Conservation (phyloP, 305 asterid genomes). For the Solanum hybrid region DNA sequence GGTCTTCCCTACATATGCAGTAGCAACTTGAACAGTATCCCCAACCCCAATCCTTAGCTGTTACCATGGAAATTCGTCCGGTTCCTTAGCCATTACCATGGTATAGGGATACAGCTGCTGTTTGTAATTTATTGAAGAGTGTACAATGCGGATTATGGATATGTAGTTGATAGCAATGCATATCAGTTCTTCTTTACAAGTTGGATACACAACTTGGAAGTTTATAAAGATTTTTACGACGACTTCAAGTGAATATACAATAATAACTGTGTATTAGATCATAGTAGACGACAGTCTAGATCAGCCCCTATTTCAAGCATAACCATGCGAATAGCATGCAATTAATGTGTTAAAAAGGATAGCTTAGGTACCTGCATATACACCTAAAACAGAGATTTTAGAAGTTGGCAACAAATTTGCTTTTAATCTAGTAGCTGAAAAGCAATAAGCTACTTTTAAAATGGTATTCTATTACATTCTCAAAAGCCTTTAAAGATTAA, state of each 20-base stretch:
- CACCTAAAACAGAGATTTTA: background rate
- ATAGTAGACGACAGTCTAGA: background rate
- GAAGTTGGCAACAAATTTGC: background rate
- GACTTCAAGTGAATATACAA: background rate
- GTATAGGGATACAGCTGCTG: background rate
- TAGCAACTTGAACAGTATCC: background rate
- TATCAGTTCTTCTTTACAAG: background rate
- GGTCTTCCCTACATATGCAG: conserved; percentile 58
- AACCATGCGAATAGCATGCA: background rate
- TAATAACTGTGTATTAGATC: background rate
- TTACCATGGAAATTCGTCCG: background rate
- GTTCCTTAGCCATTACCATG: background rate
- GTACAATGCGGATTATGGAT: background rate
- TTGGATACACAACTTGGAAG: background rate
- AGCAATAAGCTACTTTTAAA: background rate
- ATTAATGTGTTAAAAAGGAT: background rate
- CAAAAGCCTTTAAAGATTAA: background rate
- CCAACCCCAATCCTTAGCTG: background rate
- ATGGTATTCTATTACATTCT: background rate
- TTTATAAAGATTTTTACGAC: background rate
- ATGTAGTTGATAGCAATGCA: background rate
- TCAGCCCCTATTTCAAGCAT: background rate
- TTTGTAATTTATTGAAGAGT: background rate
- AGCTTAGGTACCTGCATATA: background rate
- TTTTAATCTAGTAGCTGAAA: background rate